These are phyloP conservation scores for Prunella vulgaris DNA, from an alignment of 257 asterid genomes.

Conservation along the genomic window DNA sequence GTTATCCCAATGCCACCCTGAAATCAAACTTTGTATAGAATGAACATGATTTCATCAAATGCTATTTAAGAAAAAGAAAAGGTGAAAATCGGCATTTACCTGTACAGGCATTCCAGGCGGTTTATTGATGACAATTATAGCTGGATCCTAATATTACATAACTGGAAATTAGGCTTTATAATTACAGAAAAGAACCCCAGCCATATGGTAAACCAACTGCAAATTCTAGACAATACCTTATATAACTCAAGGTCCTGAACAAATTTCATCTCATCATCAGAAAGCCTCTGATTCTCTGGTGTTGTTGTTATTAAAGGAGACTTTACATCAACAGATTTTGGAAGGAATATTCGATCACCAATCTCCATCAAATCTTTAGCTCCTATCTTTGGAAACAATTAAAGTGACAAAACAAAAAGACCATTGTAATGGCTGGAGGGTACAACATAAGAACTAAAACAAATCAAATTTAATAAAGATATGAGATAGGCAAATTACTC, in stretches of 20 bases:
- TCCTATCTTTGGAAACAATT: slow-evolving; percentile 46
- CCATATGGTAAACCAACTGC: background rate
- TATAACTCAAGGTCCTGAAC: slow-evolving; percentile 63
- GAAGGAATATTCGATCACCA: slow-evolving; percentile 73
- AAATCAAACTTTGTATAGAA: slow-evolving; percentile 12
- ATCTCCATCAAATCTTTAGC: slow-evolving; percentile 64
- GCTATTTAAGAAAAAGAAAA: slow-evolving; percentile 13
- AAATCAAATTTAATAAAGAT: background rate
- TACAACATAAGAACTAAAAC: background rate
- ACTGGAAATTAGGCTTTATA: slow-evolving; percentile 16
- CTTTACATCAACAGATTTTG: slow-evolving; percentile 58
- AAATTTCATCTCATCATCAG: slow-evolving; percentile 45
- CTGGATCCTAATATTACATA: slow-evolving; percentile 49
- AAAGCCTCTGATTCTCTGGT: slow-evolving; percentile 26
- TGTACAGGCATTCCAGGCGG: slow-evolving; percentile 97
- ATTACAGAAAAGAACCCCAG: background rate
- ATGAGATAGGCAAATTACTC: slow-evolving; percentile 37
- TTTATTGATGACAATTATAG: slow-evolving; percentile 74
- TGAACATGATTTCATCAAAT: slow-evolving; percentile 6
- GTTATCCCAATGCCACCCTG: slow-evolving; percentile 90
- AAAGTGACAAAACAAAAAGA: slow-evolving; percentile 2
- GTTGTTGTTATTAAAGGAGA: slow-evolving; percentile 30
- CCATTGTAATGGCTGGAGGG: background rate
- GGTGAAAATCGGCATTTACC: slow-evolving; percentile 32
- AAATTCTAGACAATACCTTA: slow-evolving; percentile 41